Conservation (phyloP, 805 yeast genomes). For the Starmerella davenportii region DNA sequence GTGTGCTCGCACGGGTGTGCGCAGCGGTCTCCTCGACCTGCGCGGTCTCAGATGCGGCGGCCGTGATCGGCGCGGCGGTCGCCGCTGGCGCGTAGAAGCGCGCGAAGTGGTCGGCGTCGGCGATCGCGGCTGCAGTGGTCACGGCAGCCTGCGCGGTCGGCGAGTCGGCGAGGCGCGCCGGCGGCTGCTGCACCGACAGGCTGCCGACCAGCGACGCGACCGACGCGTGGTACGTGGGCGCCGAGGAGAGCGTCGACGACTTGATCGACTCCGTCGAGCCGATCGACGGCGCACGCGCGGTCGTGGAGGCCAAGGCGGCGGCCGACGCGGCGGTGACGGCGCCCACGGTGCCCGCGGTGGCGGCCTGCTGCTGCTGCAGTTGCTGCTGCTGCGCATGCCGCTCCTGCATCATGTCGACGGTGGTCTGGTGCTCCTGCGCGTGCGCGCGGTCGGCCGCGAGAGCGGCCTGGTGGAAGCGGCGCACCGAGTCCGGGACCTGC, state of each 20-base stretch:
- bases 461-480: too few relatives aligned
- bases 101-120: not conserved
- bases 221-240: too few relatives aligned
- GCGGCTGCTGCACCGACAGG: too few relatives aligned
- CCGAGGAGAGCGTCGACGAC: not conserved
- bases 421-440: too few relatives aligned
- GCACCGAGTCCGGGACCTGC: constrained; percentile 6
- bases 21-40: not conserved
- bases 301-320: too few relatives aligned
- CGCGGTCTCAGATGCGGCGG: not conserved
- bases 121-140: not conserved
- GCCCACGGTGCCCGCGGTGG: not conserved
- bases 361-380: not conserved
- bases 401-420: constrained; percentile 23
- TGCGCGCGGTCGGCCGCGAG: too few relatives aligned
- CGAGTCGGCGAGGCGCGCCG: not conserved
- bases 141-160: not conserved
- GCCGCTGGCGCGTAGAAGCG: not conserved
- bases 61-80: not conserved
- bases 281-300: too few relatives aligned
- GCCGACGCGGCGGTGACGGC: not conserved
- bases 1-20: not conserved
- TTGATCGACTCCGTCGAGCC: not conserved
- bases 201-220: too few relatives aligned
- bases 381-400: not conserved